phyloP scores from a whole-genome alignment of 257 asterid genomes.

The Rehmannia glutinosa region DNA sequence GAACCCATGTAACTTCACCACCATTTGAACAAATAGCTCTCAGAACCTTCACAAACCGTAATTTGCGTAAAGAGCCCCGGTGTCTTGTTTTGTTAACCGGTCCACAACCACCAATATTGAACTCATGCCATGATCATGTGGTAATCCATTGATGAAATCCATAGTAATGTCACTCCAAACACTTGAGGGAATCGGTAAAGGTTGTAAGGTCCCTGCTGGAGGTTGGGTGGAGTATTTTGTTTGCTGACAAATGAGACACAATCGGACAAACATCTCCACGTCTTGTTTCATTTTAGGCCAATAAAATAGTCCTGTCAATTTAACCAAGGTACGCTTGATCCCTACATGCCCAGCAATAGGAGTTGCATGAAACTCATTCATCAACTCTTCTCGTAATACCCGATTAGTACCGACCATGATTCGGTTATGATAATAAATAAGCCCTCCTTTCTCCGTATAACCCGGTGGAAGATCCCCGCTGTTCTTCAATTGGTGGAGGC shows the following conservation, averaged over 20 bases:
- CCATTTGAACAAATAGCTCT: not conserved
- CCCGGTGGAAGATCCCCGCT: no score
- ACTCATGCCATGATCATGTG: not conserved
- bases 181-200: not conserved
- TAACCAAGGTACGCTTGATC: no score
- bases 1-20: not conserved
- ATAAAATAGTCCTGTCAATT: no score
- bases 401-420: no score
- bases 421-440: no score
- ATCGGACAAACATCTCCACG: not conserved
- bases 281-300: not conserved
- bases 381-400: not conserved
- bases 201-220: not conserved
- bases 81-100: not conserved
- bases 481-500: no score
- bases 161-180: not conserved
- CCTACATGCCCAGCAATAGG: not conserved
- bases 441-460: no score
- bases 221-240: not conserved
- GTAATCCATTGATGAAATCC: not conserved
- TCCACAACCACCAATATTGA: not conserved
- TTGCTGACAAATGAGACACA: not conserved
- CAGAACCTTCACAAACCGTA: not conserved
- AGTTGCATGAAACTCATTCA: not conserved
- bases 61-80: not conserved